A percentile compares a stretch with the other conserved stretches of the same genome.
phyloP scores from a whole-genome alignment of 2,329 filamentous ascomycete genomes.

The Colletotrichum scovillei region DNA sequence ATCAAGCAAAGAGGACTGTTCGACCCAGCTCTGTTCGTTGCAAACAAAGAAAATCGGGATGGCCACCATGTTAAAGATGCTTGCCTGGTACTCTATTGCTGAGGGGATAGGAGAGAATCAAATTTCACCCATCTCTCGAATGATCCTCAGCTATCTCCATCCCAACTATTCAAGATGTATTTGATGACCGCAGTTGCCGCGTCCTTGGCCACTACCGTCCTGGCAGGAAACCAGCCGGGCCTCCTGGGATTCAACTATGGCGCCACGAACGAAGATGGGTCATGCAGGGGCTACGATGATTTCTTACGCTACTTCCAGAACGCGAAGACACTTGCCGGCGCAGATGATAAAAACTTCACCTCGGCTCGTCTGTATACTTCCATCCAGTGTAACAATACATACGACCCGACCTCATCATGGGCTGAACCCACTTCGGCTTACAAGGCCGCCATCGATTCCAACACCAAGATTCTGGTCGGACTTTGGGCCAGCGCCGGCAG shows the following conservation, averaged over 20 bases:
- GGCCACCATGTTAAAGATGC: neutral
- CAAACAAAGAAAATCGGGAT: neutral
- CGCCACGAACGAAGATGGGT: slow-evolving; percentile 32
- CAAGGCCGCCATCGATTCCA: slow-evolving; percentile 66
- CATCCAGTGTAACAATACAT: slow-evolving; percentile 31
- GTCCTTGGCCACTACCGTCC: slow-evolving; percentile 18
- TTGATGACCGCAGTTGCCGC: neutral
- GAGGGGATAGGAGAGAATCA: fast-evolving
- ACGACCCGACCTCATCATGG: slow-evolving; percentile 56
- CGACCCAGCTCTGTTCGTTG: slow-evolving; percentile 11
- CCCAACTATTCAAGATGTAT: slow-evolving; percentile 10
- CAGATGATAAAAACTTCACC: slow-evolving; percentile 9
- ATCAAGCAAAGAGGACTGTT: slow-evolving; percentile 16
- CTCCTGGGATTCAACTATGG: slow-evolving; percentile 36
- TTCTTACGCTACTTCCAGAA: slow-evolving; percentile 32
- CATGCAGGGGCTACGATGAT: slow-evolving; percentile 32
- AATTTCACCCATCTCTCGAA: neutral
- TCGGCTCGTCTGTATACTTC: slow-evolving; percentile 35
- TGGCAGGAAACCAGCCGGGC: slow-evolving; percentile 24
- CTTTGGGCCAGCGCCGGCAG: slow-evolving; percentile 55
- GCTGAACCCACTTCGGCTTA: slow-evolving; percentile 74
- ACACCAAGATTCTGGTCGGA: slow-evolving; percentile 63
- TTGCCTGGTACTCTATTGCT: no score
- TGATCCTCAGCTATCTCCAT: neutral
- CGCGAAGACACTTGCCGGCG: slow-evolving; percentile 17